These are phyloP conservation scores for Zasmidium citrigriseum DNA, from an alignment of 2,329 filamentous ascomycete genomes.

Conservation along the genomic window DNA sequence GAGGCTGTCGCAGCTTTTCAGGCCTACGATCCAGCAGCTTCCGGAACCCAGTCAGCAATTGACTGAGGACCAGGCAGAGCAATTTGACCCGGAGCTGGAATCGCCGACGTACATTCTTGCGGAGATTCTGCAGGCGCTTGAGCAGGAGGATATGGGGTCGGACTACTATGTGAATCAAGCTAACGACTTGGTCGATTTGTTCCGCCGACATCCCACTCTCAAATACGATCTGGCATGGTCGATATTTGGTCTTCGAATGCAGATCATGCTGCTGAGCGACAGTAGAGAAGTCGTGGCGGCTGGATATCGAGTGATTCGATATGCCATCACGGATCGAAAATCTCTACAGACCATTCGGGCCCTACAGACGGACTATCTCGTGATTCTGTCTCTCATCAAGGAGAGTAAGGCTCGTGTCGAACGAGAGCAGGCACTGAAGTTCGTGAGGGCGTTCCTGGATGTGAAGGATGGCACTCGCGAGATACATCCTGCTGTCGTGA, in stretches of 20 bases:
- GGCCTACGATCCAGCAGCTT: conserved; percentile 57
- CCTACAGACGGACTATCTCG: conserved; percentile 88
- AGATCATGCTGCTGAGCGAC: conserved; percentile 93
- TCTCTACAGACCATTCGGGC: conserved; percentile 86
- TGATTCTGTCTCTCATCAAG: conserved; percentile 89
- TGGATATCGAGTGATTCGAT: conserved; percentile 88
- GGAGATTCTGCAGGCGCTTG: conserved; percentile 86
- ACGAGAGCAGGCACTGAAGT: conserved; percentile 94
- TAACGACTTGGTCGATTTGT: conserved; percentile 92
- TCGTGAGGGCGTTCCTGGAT: conserved; percentile 90
- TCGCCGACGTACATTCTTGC: conserved; percentile 89
- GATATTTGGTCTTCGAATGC: conserved; percentile 88
- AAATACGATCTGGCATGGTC: conserved; percentile 98
- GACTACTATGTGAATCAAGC: conserved; percentile 95
- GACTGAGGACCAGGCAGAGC: conserved; percentile 53
- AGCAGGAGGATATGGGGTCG: conserved; percentile 81
- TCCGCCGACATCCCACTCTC: conserved; percentile 86
- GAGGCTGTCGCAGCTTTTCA: conserved; percentile 60
- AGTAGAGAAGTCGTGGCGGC: conserved; percentile 94
- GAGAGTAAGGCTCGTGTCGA: conserved; percentile 97
- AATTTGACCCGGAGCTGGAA: conserved; percentile 70
- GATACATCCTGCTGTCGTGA: conserved; percentile 80
- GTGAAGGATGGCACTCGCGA: conserved; percentile 90
- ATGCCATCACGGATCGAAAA: conserved; percentile 87
- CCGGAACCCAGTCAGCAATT: conserved; percentile 41